Base-by-base conservation (phyloP, 106 monocot genomes). In the Amphibolis antarctica region DNA sequence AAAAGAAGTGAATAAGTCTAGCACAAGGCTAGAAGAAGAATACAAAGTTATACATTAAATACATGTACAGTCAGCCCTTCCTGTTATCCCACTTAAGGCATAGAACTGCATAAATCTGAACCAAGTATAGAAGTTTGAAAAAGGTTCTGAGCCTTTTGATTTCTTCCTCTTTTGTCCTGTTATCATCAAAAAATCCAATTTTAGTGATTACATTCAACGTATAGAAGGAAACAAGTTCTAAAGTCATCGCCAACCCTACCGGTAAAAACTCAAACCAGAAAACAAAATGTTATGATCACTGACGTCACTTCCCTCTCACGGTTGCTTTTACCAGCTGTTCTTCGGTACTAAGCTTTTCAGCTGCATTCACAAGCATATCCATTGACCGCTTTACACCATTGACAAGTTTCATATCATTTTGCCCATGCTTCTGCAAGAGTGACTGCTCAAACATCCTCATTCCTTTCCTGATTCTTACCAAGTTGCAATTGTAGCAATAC, bases 371-470 rank as follows among this genome's bases (percentile, higher is more conserved):
- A 26, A 66, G 49, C 1, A 73, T 58, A 18, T 66, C 73, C 58
- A 66, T 73, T 46, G 66, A 48, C 31, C 66, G 44, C 27, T 59
- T 66, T 5, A n/a, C 45, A 12, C 42, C 50, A 42, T 49, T 46
- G 12, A 29, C n/a, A 29, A 36, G 1, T 18, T 73, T 65, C 24
- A 15, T 14, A 20, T 49, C 66, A 66, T 44, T 56, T 55, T 64
- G 50, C 20, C 44, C 51, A 56, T 72, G 72, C 43, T 72, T 63
- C 10, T 64, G 53, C 22, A 66, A 44, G 46, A 73, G 22, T 45
- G 28, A 66, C 23, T 73, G 57, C 57, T 73, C 73, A 66, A 66
- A 73, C n/a, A 25, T 73, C 60, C 55, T 46, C 73, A 73, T 66
- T 18, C 59, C 73, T 64, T 59, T 47, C 56, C 50, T 73, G 14